phyloP scores from a whole-genome alignment of 176 grass and related monocot species.

The Triticum timopheevii region DNA sequence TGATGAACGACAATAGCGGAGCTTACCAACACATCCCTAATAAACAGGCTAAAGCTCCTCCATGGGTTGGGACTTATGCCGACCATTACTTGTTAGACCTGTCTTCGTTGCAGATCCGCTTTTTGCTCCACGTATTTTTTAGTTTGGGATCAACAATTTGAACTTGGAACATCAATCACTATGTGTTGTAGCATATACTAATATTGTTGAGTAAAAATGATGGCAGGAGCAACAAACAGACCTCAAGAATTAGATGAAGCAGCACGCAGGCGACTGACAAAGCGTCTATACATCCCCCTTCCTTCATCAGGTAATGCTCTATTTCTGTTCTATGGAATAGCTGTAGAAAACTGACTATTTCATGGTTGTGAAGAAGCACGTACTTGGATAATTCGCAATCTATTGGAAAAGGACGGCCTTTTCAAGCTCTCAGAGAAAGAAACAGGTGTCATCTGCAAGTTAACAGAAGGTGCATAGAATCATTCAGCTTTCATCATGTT shows the following conservation, averaged over 20 bases:
- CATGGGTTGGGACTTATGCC: background rate
- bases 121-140: background rate
- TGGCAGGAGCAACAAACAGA: constrained; percentile 91
- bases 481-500: constrained; percentile 29
- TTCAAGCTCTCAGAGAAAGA: constrained; percentile 86
- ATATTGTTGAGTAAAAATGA: constrained; percentile 22
- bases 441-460: constrained; percentile 65
- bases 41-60: background rate
- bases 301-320: constrained; percentile 75
- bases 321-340: constrained; percentile 3
- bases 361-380: constrained; percentile 74
- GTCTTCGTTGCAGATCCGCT: background rate
- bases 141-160: background rate
- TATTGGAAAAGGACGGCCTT: constrained; percentile 94
- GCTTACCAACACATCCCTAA: background rate
- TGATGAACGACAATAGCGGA: background rate
- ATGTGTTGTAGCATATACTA: constrained; percentile 13
- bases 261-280: constrained; percentile 84
- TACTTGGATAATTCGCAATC: constrained; percentile 69
- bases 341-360: constrained; percentile 31
- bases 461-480: constrained; percentile 73
- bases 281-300: constrained; percentile 93
- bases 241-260: constrained; percentile 99
- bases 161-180: background rate
- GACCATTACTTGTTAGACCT: background rate